These are phyloP conservation scores for Penicillium riverlandense DNA, from an alignment of 495 filamentous ascomycete species.

Conservation along the genomic window DNA sequence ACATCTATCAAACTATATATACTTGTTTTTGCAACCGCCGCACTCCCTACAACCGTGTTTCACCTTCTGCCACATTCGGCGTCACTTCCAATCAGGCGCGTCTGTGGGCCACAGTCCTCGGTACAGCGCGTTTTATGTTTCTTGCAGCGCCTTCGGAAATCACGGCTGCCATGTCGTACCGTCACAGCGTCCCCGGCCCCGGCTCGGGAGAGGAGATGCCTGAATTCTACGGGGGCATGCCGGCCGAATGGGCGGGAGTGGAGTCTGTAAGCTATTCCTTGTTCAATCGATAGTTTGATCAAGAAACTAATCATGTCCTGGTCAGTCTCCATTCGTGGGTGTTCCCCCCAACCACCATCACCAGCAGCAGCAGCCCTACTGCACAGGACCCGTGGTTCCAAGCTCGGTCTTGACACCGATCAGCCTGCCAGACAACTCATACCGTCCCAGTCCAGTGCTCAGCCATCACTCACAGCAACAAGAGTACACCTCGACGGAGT, in stretches of 20 bases:
- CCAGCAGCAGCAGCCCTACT: slow-evolving; percentile 17
- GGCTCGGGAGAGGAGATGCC: slow-evolving; percentile 21
- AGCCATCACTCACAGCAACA: slow-evolving; percentile 30
- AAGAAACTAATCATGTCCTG: slow-evolving; percentile 3
- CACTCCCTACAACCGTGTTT: slow-evolving; percentile 14
- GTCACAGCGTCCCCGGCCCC: slow-evolving; percentile 5
- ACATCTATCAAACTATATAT: neutral
- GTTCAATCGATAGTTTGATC: neutral
- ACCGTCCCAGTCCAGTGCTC: slow-evolving; percentile 29
- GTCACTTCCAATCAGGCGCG: slow-evolving; percentile 12
- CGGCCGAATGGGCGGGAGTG: slow-evolving; percentile 23
- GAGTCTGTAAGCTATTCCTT: slow-evolving; percentile 23
- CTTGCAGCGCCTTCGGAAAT: neutral
- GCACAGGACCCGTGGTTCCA: slow-evolving; percentile 22
- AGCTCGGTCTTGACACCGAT: slow-evolving; percentile 29
- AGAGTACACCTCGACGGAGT: slow-evolving; percentile 16
- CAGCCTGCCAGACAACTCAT: slow-evolving; percentile 34
- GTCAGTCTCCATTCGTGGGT: slow-evolving; percentile 6
- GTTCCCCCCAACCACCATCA: too few species aligned
- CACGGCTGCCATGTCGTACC: slow-evolving; percentile 18
- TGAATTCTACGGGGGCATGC: slow-evolving; percentile 23
- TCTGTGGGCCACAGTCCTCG: neutral
- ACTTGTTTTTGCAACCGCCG: neutral
- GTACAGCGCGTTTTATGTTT: slow-evolving; percentile 1
- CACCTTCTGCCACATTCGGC: slow-evolving; percentile 16